These are phyloP conservation scores for Backusella tuberculispora DNA, from an alignment of 192 early-diverging fungal genomes.

Conservation along the genomic window DNA sequence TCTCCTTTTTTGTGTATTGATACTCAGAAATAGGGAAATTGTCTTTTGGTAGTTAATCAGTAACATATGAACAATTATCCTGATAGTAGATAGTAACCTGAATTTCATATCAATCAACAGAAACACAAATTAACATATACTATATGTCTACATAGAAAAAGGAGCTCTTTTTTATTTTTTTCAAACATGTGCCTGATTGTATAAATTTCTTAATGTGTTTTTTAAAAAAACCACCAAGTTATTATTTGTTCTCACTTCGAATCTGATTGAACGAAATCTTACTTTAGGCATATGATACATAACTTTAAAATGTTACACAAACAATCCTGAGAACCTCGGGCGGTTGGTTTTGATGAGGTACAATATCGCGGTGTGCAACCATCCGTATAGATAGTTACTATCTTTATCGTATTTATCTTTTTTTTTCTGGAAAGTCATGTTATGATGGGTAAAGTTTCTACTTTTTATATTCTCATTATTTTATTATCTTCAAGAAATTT, in stretches of 20 bases:
- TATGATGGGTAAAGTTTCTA: not conserved
- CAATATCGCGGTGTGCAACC: constrained; percentile 1
- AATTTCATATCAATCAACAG: not conserved
- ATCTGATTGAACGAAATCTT: not conserved
- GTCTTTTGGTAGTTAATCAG: not conserved
- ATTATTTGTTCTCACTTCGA: not conserved
- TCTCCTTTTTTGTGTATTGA: constrained; percentile 21
- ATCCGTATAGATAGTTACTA: not conserved
- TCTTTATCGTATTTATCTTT: not conserved
- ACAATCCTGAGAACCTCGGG: constrained; percentile 2
- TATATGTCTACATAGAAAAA: no score
- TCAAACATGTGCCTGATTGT: no score
- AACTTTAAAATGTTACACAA: not conserved
- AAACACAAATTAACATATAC: no score
- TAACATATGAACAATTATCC: not conserved
- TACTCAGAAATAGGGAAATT: constrained; percentile 4
- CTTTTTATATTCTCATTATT: not conserved
- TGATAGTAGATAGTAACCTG: constrained; percentile 8
- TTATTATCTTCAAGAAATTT: not conserved
- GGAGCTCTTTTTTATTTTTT: no score
- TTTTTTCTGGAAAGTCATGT: not conserved
- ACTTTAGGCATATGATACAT: constrained; percentile 7
- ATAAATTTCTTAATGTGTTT: not conserved
- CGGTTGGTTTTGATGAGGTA: not conserved
- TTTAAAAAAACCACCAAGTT: not conserved